A percentile compares a stretch with the other conserved stretches of the same genome.
phyloP scores from a whole-genome alignment of 2,329 filamentous ascomycete genomes.

The Fusarium duplospermum region DNA sequence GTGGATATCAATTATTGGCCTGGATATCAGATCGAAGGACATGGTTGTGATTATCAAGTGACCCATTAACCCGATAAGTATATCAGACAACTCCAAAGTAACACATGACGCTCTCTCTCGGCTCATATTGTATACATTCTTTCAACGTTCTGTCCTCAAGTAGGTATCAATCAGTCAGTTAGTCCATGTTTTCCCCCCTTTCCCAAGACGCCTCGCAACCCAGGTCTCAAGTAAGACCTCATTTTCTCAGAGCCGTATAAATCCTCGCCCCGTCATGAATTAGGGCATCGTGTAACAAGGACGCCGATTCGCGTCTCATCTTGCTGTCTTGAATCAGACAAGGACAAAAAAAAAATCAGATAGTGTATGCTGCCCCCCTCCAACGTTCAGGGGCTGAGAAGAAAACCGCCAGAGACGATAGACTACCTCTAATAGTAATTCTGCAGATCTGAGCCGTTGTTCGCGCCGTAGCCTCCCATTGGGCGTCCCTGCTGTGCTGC shows the following conservation, averaged over 20 bases:
- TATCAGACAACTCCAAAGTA: neutral
- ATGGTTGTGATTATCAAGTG: neutral
- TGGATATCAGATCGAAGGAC: neutral
- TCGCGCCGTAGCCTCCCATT: conserved; percentile 37
- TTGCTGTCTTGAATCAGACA: neutral
- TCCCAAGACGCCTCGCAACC: conserved; percentile 36
- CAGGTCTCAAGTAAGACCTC: conserved; percentile 12
- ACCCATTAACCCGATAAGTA: neutral
- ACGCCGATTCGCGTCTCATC: neutral
- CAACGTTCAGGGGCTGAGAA: conserved; percentile 13
- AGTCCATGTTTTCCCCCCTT: conserved; percentile 6
- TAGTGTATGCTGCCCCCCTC: conserved; percentile 8
- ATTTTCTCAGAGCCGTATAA: conserved; percentile 4
- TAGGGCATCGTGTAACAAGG: neutral
- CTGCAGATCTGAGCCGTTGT: conserved; percentile 41
- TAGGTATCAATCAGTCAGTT: conserved; percentile 12
- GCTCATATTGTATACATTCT: neutral
- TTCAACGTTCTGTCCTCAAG: neutral
- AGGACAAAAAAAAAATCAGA: neutral
- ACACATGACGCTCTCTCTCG: neutral
- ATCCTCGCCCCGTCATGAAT: neutral
- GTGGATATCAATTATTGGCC: neutral
- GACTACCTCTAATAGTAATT: conserved; percentile 44
- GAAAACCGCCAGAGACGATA: neutral
- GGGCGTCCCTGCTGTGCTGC: conserved; percentile 38